Conservation (phyloP, 2,329 filamentous ascomycete genomes). For the Hirsutella minnesotensis region DNA sequence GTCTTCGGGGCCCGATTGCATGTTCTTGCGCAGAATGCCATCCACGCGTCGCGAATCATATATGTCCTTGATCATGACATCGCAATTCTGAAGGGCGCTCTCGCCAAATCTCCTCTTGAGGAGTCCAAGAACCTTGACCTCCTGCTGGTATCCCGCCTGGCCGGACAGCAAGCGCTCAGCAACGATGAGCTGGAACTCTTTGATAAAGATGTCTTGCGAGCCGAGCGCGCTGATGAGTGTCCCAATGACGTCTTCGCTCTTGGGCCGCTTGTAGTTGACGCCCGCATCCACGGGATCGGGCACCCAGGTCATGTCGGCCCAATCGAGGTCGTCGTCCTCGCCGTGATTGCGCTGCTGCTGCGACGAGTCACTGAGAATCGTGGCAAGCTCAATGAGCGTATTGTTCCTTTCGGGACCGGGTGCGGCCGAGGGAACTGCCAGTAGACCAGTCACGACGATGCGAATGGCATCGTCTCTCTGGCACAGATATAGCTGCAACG, state of each 20-base stretch:
- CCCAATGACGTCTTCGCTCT: slow-evolving; percentile 81
- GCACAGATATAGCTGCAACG: slow-evolving; percentile 64
- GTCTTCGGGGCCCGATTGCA: slow-evolving; percentile 7
- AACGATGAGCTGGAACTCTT: slow-evolving; percentile 83
- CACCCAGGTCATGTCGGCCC: slow-evolving; percentile 86
- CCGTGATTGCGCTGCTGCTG: slow-evolving; percentile 38
- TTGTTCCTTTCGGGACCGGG: slow-evolving; percentile 32
- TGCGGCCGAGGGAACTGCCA: slow-evolving; percentile 47
- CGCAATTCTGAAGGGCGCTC: slow-evolving; percentile 74
- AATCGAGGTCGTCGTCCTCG: slow-evolving; percentile 66
- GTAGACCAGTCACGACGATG: slow-evolving; percentile 62
- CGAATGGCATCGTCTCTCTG: slow-evolving; percentile 67
- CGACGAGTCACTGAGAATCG: slow-evolving; percentile 50
- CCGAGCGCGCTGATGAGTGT: slow-evolving; percentile 83
- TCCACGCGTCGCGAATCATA: slow-evolving; percentile 72
- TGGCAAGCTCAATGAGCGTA: slow-evolving; percentile 55
- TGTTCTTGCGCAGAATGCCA: slow-evolving; percentile 43
- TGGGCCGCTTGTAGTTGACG: slow-evolving; percentile 81
- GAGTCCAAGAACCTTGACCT: slow-evolving; percentile 70
- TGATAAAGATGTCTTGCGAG: slow-evolving; percentile 83
- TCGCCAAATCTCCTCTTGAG: slow-evolving; percentile 86
- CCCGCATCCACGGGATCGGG: slow-evolving; percentile 90
- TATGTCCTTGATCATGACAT: slow-evolving; percentile 95
- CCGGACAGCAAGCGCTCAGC: slow-evolving; percentile 64
- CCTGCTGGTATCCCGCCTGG: slow-evolving; percentile 62